phyloP scores from a whole-genome alignment of 768 basidiomycete species.

The Leccinum ochraceum region DNA sequence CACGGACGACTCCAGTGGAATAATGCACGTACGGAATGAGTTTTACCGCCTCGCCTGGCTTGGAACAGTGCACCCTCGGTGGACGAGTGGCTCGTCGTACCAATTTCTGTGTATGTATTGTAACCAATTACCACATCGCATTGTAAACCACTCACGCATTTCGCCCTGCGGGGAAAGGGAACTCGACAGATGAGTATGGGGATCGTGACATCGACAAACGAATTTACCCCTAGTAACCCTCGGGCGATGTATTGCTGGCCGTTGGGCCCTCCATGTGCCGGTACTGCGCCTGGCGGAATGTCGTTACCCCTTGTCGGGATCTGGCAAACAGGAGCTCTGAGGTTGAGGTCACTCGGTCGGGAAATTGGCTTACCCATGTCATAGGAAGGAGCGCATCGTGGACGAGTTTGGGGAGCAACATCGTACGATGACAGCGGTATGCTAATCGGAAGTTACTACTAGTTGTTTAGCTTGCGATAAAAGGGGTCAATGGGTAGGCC shows the following conservation, averaged over 20 bases:
- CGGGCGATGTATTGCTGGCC: background rate
- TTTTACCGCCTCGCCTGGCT: background rate
- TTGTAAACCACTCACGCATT: background rate
- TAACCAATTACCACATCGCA: background rate
- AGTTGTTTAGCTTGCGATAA: background rate
- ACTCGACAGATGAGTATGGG: background rate
- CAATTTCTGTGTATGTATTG: background rate
- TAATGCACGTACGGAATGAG: background rate
- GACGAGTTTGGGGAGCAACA: background rate
- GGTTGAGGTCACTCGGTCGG: background rate
- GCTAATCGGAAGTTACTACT: too few relatives aligned
- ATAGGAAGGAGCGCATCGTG: background rate
- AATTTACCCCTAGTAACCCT: background rate
- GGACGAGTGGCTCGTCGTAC: background rate
- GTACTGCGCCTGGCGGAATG: background rate
- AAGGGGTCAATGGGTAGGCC: background rate
- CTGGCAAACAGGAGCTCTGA: background rate
- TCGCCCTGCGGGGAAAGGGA: background rate
- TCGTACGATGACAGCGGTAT: background rate
- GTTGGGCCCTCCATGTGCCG: background rate
- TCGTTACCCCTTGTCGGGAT: background rate
- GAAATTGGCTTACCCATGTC: background rate
- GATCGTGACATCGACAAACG: background rate
- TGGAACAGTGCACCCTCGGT: background rate
- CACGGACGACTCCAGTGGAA: background rate